phyloP scores from a whole-genome alignment of 257 asterid genomes.

The Nemophila menziesii region DNA sequence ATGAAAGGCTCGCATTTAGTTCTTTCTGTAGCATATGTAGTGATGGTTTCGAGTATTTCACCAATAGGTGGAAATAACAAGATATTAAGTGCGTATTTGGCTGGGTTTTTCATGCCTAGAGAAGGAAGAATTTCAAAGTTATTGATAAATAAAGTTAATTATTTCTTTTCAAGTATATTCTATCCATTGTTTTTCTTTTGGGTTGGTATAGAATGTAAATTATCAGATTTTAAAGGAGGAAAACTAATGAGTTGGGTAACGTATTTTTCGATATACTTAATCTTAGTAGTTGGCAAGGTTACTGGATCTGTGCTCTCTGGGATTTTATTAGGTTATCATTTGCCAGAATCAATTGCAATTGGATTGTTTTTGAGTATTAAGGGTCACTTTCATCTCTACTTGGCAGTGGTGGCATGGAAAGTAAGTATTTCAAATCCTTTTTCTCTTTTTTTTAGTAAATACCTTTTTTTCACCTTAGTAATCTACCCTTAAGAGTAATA shows the following conservation, averaged over 20 bases:
- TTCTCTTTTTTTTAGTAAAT: no score
- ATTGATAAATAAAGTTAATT: constrained; percentile 63
- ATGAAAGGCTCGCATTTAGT: constrained; percentile 81
- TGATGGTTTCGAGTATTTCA: constrained; percentile 44
- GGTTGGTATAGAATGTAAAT: constrained; percentile 57
- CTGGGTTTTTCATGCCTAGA: constrained; percentile 86
- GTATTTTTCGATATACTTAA: constrained; percentile 26
- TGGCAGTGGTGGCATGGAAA: constrained; percentile 44
- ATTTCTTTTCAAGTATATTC: constrained; percentile 52
- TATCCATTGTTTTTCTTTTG: constrained; percentile 80
- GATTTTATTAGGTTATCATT: constrained; percentile 60
- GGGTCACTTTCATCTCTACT: constrained; percentile 78
- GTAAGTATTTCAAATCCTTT: constrained; percentile 36
- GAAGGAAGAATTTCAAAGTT: constrained; percentile 75
- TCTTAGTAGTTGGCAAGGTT: constrained; percentile 50
- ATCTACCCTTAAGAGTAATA: no score
- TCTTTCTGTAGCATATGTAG: constrained; percentile 54
- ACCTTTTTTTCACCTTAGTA: no score
- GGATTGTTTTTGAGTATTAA: constrained; percentile 72
- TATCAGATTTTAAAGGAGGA: constrained; percentile 24
- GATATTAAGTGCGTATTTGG: constrained; percentile 66
- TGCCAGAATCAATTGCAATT: constrained; percentile 77
- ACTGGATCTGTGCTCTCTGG: constrained; percentile 59
- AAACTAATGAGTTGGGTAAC: constrained; percentile 32
- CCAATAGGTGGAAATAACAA: constrained; percentile 38